These are phyloP conservation scores for Eucommia ulmoides DNA, from an alignment of 257 asterid genomes.

Conservation along the genomic window DNA sequence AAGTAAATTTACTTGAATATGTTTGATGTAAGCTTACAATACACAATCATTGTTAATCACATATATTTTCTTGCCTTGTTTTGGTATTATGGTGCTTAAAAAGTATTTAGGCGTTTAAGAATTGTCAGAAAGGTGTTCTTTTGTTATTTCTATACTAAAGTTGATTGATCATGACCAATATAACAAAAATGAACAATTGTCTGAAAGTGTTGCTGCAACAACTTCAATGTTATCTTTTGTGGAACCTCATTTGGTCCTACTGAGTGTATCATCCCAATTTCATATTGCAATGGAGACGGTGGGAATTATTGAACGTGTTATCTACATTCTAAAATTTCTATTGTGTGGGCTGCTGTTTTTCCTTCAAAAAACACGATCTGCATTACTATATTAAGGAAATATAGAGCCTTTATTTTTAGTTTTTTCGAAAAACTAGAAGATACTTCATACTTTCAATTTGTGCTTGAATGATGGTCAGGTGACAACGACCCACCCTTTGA, in stretches of 20 bases:
- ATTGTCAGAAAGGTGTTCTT: slow-evolving; percentile 70
- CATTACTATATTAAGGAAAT: not conserved
- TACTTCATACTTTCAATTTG: too few relatives aligned
- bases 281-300: slow-evolving; percentile 98
- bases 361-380: not conserved
- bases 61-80: too few relatives aligned
- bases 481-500: slow-evolving; percentile 99
- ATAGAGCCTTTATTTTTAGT: too few relatives aligned
- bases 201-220: slow-evolving; percentile 88
- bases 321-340: not conserved
- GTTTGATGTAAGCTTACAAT: slow-evolving; percentile 75
- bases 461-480: slow-evolving; percentile 60
- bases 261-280: slow-evolving; percentile 81
- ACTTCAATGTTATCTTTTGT: slow-evolving; percentile 88
- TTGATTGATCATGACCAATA: slow-evolving; percentile 96
- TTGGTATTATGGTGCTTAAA: not conserved
- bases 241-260: slow-evolving; percentile 91
- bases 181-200: slow-evolving; percentile 82
- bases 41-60: too few relatives aligned
- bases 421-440: too few relatives aligned
- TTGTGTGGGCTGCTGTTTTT: not conserved
- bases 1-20: slow-evolving; percentile 84
- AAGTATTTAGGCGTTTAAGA: too few relatives aligned
- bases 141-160: slow-evolving; percentile 64
- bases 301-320: slow-evolving; percentile 21